Conservation (phyloP, 305 asterid species). For the Plantago coronopus region DNA sequence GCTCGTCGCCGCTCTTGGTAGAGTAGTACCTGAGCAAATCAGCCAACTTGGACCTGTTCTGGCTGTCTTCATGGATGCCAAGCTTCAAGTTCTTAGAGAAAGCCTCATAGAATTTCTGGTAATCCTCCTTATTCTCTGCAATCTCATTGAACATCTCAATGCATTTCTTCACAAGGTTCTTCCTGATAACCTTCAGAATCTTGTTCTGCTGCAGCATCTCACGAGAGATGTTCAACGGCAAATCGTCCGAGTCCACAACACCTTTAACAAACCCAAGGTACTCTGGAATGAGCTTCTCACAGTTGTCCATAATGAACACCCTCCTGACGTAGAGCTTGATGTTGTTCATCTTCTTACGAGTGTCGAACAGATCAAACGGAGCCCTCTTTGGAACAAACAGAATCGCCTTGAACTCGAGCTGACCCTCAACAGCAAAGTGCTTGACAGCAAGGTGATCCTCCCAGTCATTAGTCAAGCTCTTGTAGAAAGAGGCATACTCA, state of each 20-base stretch:
- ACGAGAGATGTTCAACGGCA: conserved; percentile 68
- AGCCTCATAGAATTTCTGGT: conserved; percentile 60
- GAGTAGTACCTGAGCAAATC: conserved; percentile 62
- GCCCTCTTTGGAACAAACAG: conserved; percentile 63
- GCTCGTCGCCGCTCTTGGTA: conserved; percentile 69
- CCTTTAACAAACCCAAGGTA: conserved; percentile 72
- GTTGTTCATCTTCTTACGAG: conserved; percentile 66
- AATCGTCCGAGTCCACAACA: conserved; percentile 69
- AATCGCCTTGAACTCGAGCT: conserved; percentile 62
- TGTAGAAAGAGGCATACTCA: conserved; percentile 68
- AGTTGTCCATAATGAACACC: conserved; percentile 60
- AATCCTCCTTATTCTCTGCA: conserved; percentile 79
- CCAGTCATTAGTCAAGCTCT: conserved; percentile 73
- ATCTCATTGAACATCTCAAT: conserved; percentile 73
- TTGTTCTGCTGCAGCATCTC: conserved; percentile 71
- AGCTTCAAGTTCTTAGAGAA: conserved; percentile 68
- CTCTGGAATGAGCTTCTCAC: conserved; percentile 56
- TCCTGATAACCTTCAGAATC: conserved; percentile 63
- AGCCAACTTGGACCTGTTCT: conserved; percentile 61
- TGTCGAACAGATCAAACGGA: conserved; percentile 64
- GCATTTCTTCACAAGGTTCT: conserved; percentile 74
- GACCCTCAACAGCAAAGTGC: conserved; percentile 69
- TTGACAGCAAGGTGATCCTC: conserved; percentile 77
- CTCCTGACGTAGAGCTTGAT: conserved; percentile 67
- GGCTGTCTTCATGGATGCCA: conserved; percentile 71